Conservation (phyloP, 2,329 filamentous ascomycete species). For the Paecilomyces fulvus region DNA sequence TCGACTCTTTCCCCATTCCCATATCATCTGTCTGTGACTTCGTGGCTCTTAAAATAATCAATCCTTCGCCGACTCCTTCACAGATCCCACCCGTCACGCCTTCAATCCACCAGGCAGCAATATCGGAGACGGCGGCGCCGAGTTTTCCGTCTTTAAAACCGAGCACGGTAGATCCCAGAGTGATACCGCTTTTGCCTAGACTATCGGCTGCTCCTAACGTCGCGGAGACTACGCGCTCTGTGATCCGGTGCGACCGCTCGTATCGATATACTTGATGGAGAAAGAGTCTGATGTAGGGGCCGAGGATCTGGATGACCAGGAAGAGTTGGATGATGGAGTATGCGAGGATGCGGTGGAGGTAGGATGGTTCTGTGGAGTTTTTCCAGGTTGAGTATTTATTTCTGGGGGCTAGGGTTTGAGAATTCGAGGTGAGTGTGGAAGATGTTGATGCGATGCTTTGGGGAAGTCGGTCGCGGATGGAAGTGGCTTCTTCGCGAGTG, state of each 20-base stretch:
- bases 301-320: conserved; percentile 50
- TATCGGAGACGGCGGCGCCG: conserved; percentile 49
- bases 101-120: conserved; percentile 54
- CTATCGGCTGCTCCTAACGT: conserved; percentile 46
- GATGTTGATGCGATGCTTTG: conserved; percentile 9
- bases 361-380: conserved; percentile 25
- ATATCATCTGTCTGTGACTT: neutral
- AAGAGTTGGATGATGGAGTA: conserved; percentile 51
- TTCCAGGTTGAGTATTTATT: conserved; percentile 4
- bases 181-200: conserved; percentile 45
- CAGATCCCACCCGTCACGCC: conserved; percentile 59
- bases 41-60: conserved; percentile 36
- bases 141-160: conserved; percentile 57
- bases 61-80: conserved; percentile 52
- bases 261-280: conserved; percentile 49
- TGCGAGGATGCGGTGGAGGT: conserved; percentile 53
- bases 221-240: conserved; percentile 47
- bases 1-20: neutral
- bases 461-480: conserved; percentile 20
- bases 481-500: conserved; percentile 19
- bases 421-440: neutral
- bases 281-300: conserved; percentile 53
- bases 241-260: conserved; percentile 59
- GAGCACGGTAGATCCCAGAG: conserved; percentile 47
- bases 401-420: neutral